Percentiles rank a stretch among this genome's conserved stretches.
phyloP scores from a whole-genome alignment of 495 filamentous ascomycete genomes.

The Hypomontagnella monticulosa region DNA sequence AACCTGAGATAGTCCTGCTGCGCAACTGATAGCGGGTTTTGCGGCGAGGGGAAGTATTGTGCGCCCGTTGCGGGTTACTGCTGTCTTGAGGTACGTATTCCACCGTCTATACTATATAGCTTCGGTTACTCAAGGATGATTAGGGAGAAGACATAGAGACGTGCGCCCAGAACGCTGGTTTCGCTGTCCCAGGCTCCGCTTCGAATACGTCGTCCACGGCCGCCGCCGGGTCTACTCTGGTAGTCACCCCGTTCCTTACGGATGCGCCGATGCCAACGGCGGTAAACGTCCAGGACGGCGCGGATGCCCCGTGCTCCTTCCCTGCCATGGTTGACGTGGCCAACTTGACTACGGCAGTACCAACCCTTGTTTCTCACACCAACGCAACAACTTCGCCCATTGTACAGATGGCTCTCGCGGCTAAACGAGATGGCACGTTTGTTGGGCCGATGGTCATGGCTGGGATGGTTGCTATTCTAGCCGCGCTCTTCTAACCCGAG shows the following conservation, averaged over 20 bases:
- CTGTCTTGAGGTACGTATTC: slow-evolving; percentile 49
- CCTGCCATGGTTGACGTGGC: neutral
- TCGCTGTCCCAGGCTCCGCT: slow-evolving; percentile 36
- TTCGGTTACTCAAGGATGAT: slow-evolving; percentile 21
- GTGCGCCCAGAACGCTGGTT: slow-evolving; percentile 51
- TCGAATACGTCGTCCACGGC: slow-evolving; percentile 6
- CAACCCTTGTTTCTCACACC: slow-evolving; percentile 17
- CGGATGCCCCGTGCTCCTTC: slow-evolving; percentile 14
- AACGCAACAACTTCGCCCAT: slow-evolving; percentile 17
- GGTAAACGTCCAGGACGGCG: slow-evolving; percentile 1
- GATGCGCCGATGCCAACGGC: slow-evolving; percentile 11
- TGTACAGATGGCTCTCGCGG: slow-evolving; percentile 34
- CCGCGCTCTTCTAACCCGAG: slow-evolving; percentile 19
- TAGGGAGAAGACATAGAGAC: slow-evolving; percentile 51
- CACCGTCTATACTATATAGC: neutral
- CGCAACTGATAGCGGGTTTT: slow-evolving; percentile 49
- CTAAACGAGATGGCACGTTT: slow-evolving; percentile 1
- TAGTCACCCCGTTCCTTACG: slow-evolving; percentile 33
- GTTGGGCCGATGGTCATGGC: slow-evolving; percentile 6
- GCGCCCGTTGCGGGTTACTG: slow-evolving; percentile 56
- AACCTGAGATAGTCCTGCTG: slow-evolving; percentile 51
- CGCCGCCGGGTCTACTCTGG: slow-evolving; percentile 23
- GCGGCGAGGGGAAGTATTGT: slow-evolving; percentile 50
- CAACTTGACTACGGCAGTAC: slow-evolving; percentile 17
- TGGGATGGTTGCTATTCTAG: slow-evolving; percentile 19